Conservation (phyloP, 1,284 basidiomycete genomes). For the Puccinia coronata region DNA sequence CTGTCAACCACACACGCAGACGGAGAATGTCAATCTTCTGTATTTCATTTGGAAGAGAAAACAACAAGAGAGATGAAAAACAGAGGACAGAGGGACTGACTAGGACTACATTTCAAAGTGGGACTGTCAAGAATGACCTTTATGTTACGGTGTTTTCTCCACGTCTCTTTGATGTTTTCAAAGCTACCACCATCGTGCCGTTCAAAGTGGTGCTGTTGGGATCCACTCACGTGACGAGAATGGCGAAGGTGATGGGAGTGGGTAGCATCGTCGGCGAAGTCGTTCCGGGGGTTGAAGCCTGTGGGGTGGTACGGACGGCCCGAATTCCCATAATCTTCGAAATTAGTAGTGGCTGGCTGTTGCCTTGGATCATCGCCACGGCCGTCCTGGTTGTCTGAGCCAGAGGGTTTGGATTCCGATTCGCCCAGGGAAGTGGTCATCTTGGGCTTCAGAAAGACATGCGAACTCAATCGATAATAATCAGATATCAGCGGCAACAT, state of each 20-base stretch:
- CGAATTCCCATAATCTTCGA: neutral
- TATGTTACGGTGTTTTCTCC: constrained; percentile 46
- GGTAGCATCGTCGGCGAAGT: neutral
- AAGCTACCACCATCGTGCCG: constrained; percentile 12
- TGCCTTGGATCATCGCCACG: constrained; percentile 13
- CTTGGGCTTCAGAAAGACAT: constrained; percentile 44
- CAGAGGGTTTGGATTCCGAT: constrained; percentile 9
- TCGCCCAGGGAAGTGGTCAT: constrained; percentile 30
- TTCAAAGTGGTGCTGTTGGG: neutral
- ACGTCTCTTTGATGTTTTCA: constrained; percentile 34
- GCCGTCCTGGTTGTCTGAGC: constrained; percentile 5
- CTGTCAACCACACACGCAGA: neutral
- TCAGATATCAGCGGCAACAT: constrained; percentile 32
- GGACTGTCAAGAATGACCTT: constrained; percentile 37
- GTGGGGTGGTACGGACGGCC: neutral
- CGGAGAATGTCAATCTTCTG: neutral
- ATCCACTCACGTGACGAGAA: neutral
- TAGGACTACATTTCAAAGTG: constrained; percentile 33
- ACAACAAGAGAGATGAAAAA: constrained; percentile 11
- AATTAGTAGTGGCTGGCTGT: neutral
- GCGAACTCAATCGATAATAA: constrained; percentile 38
- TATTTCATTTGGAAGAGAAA: neutral
- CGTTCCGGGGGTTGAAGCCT: neutral
- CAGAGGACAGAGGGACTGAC: constrained; percentile 12
- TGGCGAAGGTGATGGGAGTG: neutral